Evolutionary conservation across 176 grass and related monocot species (phyloP), one percentile per base, ranked within the genome.

Genomic region (Musa beccarii): DNA sequence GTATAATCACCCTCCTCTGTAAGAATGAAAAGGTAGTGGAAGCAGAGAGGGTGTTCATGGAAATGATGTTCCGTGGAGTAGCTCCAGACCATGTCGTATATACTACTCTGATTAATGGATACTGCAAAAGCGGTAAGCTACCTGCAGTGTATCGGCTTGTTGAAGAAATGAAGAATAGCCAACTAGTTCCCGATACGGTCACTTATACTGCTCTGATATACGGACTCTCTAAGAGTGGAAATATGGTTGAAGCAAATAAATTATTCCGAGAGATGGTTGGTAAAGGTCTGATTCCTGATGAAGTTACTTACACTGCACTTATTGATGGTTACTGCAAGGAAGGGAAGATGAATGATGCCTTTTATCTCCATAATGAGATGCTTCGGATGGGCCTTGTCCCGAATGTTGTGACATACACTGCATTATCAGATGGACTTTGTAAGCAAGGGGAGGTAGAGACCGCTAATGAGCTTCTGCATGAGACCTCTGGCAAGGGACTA

Each of bases 331-430:
- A 86, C 74, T 89, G 90, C 82, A 97, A 93, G 83, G 78, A 73
- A 81, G 87, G 90, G 61, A 90, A 78, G 63, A 89, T 97, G 82
- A 78, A 64, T 54, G 90, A 93, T 12, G 93, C 93, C 62, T 93
- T 97, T 65, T 69, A 55, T 56, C 78, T 87, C 51, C 93, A 97
- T 65, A 92, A 87, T 51, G 75, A 81, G 81, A 97, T 97, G 93
- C 71, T 90, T 22, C 52, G 78, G 82, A 86, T 75, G 68, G 75
- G 88, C 68, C 71, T 87, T 71, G 76, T 73, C 21, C 93, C 93
- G 1, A 97, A 97, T 83, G 86, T 97, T 68, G 93, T 97, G 73
- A 97, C 93, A 76, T 97, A 97, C 72, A 90, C 93, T 43, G 87
- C 87, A 81, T 76, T 97, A 62, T 86, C 88, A 5, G 93, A 97